Conservation (phyloP, 2,329 filamentous ascomycete species). For the Fusarium luffae region DNA sequence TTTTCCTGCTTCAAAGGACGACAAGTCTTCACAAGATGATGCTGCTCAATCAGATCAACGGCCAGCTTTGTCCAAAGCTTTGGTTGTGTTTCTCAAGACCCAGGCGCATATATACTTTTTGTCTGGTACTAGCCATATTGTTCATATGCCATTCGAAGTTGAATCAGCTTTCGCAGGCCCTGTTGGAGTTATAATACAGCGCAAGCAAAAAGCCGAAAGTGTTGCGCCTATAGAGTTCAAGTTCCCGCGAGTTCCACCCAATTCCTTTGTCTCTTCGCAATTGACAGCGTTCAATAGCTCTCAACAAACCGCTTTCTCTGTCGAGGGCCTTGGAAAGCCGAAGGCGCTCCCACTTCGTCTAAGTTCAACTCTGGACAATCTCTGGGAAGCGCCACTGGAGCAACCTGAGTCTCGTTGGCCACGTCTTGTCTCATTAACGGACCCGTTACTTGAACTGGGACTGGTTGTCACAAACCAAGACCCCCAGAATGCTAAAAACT, state of each 20-base stretch:
- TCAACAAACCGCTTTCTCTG: conserved; percentile 65
- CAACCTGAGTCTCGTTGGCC: conserved; percentile 72
- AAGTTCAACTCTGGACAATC: conserved; percentile 65
- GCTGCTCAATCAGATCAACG: conserved; percentile 28
- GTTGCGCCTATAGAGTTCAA: conserved; percentile 64
- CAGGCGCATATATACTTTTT: conserved; percentile 96
- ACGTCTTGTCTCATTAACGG: conserved; percentile 83
- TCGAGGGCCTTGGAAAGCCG: conserved; percentile 65
- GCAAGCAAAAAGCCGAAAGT: conserved; percentile 71
- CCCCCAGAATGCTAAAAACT: conserved; percentile 46
- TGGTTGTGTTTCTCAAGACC: conserved; percentile 91
- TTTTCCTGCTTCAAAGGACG: conserved; percentile 71
- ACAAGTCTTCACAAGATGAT: conserved; percentile 24
- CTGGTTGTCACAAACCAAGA: conserved; percentile 75
- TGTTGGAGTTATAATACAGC: conserved; percentile 85
- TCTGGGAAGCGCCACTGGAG: conserved; percentile 66
- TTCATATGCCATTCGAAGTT: conserved; percentile 95
- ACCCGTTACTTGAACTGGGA: conserved; percentile 87
- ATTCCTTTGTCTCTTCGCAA: conserved; percentile 83
- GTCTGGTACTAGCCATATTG: conserved; percentile 84
- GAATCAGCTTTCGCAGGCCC: conserved; percentile 86
- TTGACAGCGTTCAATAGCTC: conserved; percentile 64
- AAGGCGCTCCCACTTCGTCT: conserved; percentile 65
- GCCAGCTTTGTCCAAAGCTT: conserved; percentile 67
- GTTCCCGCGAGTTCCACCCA: conserved; percentile 75